Evolutionary conservation across 2,329 filamentous ascomycete genomes (phyloP).

Genomic region (Scedosporium minutisporum): DNA sequence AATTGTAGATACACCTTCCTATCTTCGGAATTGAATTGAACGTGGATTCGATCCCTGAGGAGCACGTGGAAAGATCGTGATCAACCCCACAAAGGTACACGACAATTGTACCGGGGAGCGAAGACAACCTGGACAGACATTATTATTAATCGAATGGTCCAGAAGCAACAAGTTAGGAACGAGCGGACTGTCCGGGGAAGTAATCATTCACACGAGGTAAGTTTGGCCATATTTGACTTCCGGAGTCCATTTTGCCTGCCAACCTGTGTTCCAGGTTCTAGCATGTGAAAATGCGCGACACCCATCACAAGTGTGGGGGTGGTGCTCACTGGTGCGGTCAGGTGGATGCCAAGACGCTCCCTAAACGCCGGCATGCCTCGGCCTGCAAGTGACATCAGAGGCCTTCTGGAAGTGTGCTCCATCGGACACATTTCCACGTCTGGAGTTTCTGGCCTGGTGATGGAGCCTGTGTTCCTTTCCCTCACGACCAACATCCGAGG

Average conservation of each 20-base stretch:
- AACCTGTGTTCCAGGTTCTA: not conserved
- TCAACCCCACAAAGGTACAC: not conserved
- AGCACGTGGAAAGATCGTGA: not conserved
- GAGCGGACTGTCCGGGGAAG: too few species aligned
- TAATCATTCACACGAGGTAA: too few species aligned
- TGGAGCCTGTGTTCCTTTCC: not conserved
- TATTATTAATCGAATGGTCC: not conserved
- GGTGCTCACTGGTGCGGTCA: not conserved
- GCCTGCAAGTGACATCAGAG: not conserved
- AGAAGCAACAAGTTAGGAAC: too few species aligned
- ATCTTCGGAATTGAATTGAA: too few species aligned
- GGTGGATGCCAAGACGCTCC: not conserved
- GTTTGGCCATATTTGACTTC: too few species aligned
- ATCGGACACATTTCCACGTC: not conserved
- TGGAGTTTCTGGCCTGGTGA: not conserved
- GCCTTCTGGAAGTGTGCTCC: not conserved
- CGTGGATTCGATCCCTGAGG: not conserved
- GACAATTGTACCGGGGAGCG: not conserved
- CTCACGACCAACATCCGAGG: slow-evolving; percentile 5
- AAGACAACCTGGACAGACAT: not conserved
- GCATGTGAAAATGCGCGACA: not conserved
- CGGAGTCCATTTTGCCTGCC: not conserved
- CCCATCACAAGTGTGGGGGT: too few species aligned
- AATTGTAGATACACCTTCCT: not conserved
- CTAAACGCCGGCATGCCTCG: not conserved